Evolutionary conservation across 2,329 filamentous ascomycete genomes (phyloP).

Genomic region (Botrytis galanthina): DNA sequence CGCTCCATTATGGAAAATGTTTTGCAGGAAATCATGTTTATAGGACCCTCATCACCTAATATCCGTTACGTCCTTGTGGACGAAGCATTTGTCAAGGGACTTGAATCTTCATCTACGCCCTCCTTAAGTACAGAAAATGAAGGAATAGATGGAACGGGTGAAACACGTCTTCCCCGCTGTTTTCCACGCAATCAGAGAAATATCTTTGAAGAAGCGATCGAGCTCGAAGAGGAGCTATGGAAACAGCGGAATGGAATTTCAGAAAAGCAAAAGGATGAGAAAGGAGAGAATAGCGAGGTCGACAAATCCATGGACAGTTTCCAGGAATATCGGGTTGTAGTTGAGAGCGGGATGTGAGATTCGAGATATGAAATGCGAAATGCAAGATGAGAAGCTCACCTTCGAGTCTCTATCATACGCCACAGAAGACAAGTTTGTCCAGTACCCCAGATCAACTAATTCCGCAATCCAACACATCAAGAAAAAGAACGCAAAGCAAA

Average conservation of each 20-base stretch:
- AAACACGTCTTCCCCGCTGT: conserved; percentile 42
- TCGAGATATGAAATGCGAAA: not conserved
- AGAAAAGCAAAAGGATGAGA: not conserved
- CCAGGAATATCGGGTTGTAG: conserved; percentile 33
- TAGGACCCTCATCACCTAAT: conserved; percentile 56
- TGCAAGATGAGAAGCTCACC: not conserved
- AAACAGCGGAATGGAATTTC: conserved; percentile 22
- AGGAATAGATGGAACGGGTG: not conserved
- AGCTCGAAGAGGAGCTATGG: conserved; percentile 55
- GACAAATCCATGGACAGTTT: conserved; percentile 26
- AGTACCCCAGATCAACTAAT: not conserved
- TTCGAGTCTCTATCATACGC: not conserved
- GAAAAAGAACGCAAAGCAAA: not conserved
- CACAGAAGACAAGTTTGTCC: not conserved
- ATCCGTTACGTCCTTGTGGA: conserved; percentile 74
- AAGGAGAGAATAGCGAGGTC: not conserved
- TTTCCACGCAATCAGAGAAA: conserved; percentile 70
- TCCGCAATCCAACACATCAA: not conserved
- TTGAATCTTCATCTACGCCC: not conserved
- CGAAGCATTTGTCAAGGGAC: conserved; percentile 45
- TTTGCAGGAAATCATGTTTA: conserved; percentile 77
- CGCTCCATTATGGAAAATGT: conserved; percentile 80
- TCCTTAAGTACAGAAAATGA: not conserved
- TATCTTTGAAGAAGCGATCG: conserved; percentile 65
- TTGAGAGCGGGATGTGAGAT: conserved; percentile 33